Percentiles rank a stretch among this genome's conserved stretches.
Evolutionary conservation across 1,139 yeast species (phyloP).

Genomic region (Trichomonascaceae sp.): DNA sequence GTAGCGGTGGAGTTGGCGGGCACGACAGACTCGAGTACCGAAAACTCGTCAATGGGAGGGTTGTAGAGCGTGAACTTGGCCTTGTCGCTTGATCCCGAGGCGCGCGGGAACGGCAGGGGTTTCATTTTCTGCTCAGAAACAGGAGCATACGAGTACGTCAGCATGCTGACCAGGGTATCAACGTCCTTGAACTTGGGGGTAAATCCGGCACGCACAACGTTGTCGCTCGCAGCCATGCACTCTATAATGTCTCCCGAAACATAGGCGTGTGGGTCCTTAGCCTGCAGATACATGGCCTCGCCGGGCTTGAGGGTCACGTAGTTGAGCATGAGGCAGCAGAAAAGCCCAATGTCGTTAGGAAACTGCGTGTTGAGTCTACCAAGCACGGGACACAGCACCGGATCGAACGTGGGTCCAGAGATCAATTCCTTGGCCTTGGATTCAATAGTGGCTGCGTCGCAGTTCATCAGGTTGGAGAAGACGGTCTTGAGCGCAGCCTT

Average conservation of each 20-base stretch:
- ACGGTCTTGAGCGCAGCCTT: conserved; percentile 54
- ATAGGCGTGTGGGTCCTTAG: conserved; percentile 97
- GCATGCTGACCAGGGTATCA: conserved; percentile 72
- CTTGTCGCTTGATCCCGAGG: conserved; percentile 41
- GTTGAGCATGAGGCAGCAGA: conserved; percentile 87
- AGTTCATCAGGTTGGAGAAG: conserved; percentile 73
- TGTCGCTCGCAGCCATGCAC: conserved; percentile 98
- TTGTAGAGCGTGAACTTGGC: conserved; percentile 51
- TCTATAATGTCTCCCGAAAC: conserved; percentile 94
- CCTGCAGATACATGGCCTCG: conserved; percentile 92
- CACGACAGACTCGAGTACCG: conserved; percentile 67
- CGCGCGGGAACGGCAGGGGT: conserved; percentile 45
- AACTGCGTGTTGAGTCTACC: conserved; percentile 72
- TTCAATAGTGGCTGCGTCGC: conserved; percentile 43
- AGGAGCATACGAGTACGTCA: conserved; percentile 79
- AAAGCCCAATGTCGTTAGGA: conserved; percentile 86
- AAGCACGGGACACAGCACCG: conserved; percentile 52
- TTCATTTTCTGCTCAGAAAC: conserved; percentile 90
- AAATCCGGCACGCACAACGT: conserved; percentile 96
- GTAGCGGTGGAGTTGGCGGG: conserved; percentile 32
- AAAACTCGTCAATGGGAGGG: conserved; percentile 94
- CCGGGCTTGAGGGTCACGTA: conserved; percentile 78
- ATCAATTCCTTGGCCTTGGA: conserved; percentile 50
- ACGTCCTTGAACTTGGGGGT: conserved; percentile 98
- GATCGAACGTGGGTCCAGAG: conserved; percentile 36